phyloP scores from a whole-genome alignment of 148 eudicot species.

The Amaranthus palmeri region DNA sequence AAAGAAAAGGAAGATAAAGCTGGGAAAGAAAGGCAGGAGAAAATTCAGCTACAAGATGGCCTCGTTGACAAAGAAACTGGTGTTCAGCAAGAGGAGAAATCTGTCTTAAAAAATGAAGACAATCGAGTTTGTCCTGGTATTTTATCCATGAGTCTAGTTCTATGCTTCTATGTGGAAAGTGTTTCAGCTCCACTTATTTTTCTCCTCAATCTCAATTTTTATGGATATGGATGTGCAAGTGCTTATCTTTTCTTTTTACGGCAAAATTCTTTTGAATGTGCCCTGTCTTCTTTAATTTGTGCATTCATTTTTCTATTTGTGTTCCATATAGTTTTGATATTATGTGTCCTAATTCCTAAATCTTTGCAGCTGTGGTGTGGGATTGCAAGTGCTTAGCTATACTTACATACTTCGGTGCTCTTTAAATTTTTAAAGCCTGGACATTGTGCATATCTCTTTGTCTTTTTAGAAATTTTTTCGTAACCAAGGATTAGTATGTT shows the following conservation, averaged over 20 bases:
- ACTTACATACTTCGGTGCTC: too few species aligned
- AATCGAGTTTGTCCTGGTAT: constrained; percentile 36
- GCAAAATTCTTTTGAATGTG: neutral
- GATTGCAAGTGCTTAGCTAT: too few species aligned
- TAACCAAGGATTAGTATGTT: too few species aligned
- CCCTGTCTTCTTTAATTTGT: too few species aligned
- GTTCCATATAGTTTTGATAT: neutral
- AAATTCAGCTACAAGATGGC: constrained; percentile 22
- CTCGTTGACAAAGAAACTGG: constrained; percentile 22
- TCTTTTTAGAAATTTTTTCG: too few species aligned
- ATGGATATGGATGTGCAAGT: neutral
- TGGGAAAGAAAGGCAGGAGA: constrained; percentile 16
- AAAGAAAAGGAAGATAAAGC: constrained; percentile 19
- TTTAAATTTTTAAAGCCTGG: too few species aligned
- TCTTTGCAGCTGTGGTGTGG: too few species aligned
- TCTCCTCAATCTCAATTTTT: neutral
- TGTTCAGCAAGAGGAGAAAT: constrained; percentile 29
- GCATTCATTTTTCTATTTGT: neutral
- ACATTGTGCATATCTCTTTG: too few species aligned
- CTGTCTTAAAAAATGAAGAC: constrained; percentile 30
- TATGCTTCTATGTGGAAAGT: neutral
- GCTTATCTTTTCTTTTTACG: neutral
- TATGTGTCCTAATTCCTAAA: neutral
- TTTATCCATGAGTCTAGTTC: neutral
- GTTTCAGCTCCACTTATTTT: neutral